Evolutionary conservation across 2,329 filamentous ascomycete genomes (phyloP).

Genomic region (Dothidotthia symphoricarpi): DNA sequence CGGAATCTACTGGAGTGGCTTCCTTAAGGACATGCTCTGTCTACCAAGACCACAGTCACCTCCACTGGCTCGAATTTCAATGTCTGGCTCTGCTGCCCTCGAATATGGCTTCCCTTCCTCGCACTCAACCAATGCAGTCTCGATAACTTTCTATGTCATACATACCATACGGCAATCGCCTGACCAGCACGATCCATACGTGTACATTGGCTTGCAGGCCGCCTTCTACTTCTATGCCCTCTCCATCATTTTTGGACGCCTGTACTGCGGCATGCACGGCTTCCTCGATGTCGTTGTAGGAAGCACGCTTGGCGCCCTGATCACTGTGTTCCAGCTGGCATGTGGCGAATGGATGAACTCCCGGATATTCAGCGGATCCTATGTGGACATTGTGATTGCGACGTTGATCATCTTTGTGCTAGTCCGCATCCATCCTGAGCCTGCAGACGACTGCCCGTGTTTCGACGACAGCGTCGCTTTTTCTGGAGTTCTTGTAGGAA

Average conservation of each 20-base stretch:
- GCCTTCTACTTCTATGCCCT: slow-evolving; percentile 79
- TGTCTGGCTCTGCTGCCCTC: slow-evolving; percentile 91
- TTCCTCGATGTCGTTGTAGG: slow-evolving; percentile 88
- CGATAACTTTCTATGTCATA: slow-evolving; percentile 82
- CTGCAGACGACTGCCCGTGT: slow-evolving; percentile 93
- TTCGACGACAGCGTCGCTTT: slow-evolving; percentile 96
- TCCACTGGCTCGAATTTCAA: slow-evolving; percentile 89
- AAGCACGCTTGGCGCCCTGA: slow-evolving; percentile 68
- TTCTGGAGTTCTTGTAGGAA: slow-evolving; percentile 82
- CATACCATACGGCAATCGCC: slow-evolving; percentile 66
- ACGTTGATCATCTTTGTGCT: slow-evolving; percentile 68
- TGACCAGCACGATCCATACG: slow-evolving; percentile 59
- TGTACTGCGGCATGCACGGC: slow-evolving; percentile 99
- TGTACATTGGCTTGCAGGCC: slow-evolving; percentile 62
- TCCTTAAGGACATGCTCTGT: slow-evolving; percentile 91
- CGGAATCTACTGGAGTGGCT: slow-evolving; percentile 71
- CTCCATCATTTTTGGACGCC: slow-evolving; percentile 84
- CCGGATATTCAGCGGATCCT: slow-evolving; percentile 59
- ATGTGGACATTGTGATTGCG: slow-evolving; percentile 63
- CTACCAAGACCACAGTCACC: slow-evolving; percentile 89
- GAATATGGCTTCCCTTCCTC: slow-evolving; percentile 98
- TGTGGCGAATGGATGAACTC: slow-evolving; percentile 63
- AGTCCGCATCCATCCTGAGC: slow-evolving; percentile 89
- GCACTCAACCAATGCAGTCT: slow-evolving; percentile 94
- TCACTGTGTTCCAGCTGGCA: slow-evolving; percentile 56